These are phyloP conservation scores for Peronospora destructor DNA, from an alignment of 352 stramenopile genomes.

Conservation along the genomic window DNA sequence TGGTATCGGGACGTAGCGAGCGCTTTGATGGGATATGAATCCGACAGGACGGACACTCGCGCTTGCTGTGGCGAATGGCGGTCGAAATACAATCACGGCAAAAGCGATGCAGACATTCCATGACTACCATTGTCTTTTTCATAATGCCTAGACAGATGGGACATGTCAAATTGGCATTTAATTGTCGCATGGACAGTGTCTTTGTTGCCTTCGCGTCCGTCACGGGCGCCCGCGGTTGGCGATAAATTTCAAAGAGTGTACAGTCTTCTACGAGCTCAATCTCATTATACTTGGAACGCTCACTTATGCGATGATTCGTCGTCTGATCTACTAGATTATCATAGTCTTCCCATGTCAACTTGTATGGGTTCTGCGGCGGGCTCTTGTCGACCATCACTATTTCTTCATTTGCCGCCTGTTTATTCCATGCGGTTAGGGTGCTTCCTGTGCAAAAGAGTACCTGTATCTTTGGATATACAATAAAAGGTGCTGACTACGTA, in stretches of 20 bases:
- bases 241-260: slow-evolving; percentile 87
- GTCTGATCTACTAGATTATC: slow-evolving; percentile 42
- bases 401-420: too few species aligned
- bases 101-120: slow-evolving; percentile 89
- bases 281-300: slow-evolving; percentile 82
- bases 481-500: too few species aligned
- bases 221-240: slow-evolving; percentile 61
- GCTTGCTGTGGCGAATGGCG: slow-evolving; percentile 76
- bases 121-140: slow-evolving; percentile 81
- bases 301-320: slow-evolving; percentile 41
- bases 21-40: slow-evolving; percentile 86
- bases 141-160: slow-evolving; percentile 86
- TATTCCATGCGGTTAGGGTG: too few species aligned
- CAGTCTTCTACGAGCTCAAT: slow-evolving; percentile 80
- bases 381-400: slow-evolving; percentile 13
- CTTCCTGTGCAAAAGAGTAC: too few species aligned
- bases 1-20: slow-evolving; percentile 71
- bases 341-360: slow-evolving; percentile 69
- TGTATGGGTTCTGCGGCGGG: slow-evolving; percentile 47
- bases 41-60: slow-evolving; percentile 85
- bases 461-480: too few species aligned
- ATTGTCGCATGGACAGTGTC: slow-evolving; percentile 52
- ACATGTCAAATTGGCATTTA: slow-evolving; percentile 83
- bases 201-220: slow-evolving; percentile 47
- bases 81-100: slow-evolving; percentile 87